Percentiles rank a stretch among this genome's conserved stretches.
Evolutionary conservation across 495 filamentous ascomycete genomes (phyloP).

Genomic region (Penicillium malachiteum): DNA sequence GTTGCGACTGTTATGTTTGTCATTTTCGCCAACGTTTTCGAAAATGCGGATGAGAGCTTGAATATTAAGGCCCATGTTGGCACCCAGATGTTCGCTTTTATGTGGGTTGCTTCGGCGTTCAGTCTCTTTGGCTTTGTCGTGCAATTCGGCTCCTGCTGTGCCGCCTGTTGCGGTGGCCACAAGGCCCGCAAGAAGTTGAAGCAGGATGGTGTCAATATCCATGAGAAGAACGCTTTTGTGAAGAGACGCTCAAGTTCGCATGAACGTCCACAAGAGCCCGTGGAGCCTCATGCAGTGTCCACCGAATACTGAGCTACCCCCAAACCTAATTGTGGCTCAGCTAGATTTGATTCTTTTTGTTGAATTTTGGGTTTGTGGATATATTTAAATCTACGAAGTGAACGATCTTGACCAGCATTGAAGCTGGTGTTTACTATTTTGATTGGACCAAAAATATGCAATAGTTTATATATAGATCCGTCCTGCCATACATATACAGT

Average conservation of each 20-base stretch:
- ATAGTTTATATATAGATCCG: background rate
- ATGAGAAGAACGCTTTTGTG: slow-evolving; percentile 8
- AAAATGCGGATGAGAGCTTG: slow-evolving; percentile 56
- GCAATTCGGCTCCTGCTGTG: slow-evolving; percentile 70
- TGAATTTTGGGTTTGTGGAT: background rate
- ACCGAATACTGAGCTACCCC: background rate
- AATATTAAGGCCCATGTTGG: slow-evolving; percentile 76
- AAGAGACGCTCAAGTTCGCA: background rate
- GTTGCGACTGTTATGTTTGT: slow-evolving; percentile 79
- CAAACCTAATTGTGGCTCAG: slow-evolving; percentile 1
- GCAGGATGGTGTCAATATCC: slow-evolving; percentile 19
- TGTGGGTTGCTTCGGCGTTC: slow-evolving; percentile 78
- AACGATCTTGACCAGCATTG: background rate
- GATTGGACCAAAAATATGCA: background rate
- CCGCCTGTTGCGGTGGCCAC: slow-evolving; percentile 43
- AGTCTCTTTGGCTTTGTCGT: slow-evolving; percentile 66
- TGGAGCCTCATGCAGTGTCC: slow-evolving; percentile 12
- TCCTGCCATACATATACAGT: background rate
- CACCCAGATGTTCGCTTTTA: slow-evolving; percentile 76
- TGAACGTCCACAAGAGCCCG: slow-evolving; percentile 66
- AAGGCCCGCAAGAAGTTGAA: slow-evolving; percentile 43
- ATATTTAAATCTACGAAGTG: background rate
- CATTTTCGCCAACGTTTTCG: slow-evolving; percentile 72
- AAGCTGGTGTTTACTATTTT: background rate
- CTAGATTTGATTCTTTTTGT: background rate